Conservation (phyloP, 2,329 filamentous ascomycete species). For the Aureobasidium namibiae region DNA sequence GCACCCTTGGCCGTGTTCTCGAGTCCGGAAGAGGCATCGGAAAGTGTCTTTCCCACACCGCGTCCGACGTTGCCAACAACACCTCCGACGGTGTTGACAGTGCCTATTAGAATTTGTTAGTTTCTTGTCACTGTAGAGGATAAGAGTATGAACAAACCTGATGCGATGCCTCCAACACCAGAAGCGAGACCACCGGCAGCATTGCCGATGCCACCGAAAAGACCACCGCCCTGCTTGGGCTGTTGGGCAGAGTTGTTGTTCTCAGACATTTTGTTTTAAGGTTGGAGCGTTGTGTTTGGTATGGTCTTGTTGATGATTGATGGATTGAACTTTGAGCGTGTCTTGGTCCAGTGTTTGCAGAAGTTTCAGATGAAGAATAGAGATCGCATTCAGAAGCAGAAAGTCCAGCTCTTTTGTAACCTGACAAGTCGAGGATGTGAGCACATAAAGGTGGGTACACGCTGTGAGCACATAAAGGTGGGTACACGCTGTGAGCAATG, state of each 20-base stretch:
- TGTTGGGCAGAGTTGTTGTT: background rate
- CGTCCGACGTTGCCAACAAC: conserved; percentile 13
- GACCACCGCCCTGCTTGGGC: background rate
- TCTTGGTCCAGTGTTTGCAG: background rate
- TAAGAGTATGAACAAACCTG: background rate
- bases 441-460: too few species aligned
- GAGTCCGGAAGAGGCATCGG: conserved; percentile 5
- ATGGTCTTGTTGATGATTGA: background rate
- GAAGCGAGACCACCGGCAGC: conserved; percentile 6
- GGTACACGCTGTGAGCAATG: background rate
- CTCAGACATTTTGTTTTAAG: background rate
- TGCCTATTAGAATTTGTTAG: background rate
- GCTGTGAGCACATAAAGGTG: conserved; percentile 5
- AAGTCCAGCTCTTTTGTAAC: background rate
- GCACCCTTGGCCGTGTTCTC: conserved; percentile 12
- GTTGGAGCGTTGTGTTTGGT: background rate
- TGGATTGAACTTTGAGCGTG: background rate
- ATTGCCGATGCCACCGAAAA: background rate
- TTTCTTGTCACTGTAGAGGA: background rate
- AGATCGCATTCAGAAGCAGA: background rate
- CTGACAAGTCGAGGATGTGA: background rate
- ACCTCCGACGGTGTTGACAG: conserved; percentile 11
- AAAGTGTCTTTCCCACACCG: conserved; percentile 9
- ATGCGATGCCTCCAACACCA: conserved; percentile 4
- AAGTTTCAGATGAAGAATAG: background rate